Evolutionary conservation across 2,329 filamentous ascomycete genomes (phyloP).

Genomic region (Talaromyces rugulosus): DNA sequence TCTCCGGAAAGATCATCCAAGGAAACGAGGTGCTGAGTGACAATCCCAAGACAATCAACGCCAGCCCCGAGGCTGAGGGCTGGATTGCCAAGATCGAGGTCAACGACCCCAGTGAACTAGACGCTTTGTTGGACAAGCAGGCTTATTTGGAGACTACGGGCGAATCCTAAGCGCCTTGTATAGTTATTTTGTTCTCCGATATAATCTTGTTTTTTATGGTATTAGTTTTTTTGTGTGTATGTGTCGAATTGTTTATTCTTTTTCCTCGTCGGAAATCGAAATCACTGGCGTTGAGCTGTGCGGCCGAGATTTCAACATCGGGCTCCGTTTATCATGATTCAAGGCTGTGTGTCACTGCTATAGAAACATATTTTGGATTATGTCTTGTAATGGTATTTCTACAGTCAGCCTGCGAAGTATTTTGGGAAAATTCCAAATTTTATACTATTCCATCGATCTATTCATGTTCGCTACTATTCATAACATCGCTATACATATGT

Average conservation of each 20-base stretch:
- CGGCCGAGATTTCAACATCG: background rate
- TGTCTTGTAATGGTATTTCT: background rate
- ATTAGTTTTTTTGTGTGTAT: background rate
- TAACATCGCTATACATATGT: background rate
- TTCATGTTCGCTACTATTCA: background rate
- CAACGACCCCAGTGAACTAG: slow-evolving; percentile 64
- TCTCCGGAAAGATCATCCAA: slow-evolving; percentile 70
- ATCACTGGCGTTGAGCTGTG: background rate
- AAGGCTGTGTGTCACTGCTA: background rate
- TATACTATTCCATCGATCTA: background rate
- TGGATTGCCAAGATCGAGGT: slow-evolving; percentile 92
- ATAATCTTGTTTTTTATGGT: background rate
- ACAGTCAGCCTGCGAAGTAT: background rate
- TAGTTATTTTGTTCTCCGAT: background rate
- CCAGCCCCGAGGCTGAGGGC: slow-evolving; percentile 81
- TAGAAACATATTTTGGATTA: background rate
- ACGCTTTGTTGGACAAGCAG: slow-evolving; percentile 70
- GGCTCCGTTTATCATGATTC: background rate
- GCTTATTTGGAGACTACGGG: slow-evolving; percentile 72
- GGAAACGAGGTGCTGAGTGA: slow-evolving; percentile 74
- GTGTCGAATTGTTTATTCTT: background rate
- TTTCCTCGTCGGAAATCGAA: background rate
- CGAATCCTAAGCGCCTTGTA: slow-evolving; percentile 35
- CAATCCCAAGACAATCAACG: slow-evolving; percentile 82
- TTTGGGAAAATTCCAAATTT: background rate